These are phyloP conservation scores for Podospora appendiculata DNA, from an alignment of 495 filamentous ascomycete species.

Conservation along the genomic window DNA sequence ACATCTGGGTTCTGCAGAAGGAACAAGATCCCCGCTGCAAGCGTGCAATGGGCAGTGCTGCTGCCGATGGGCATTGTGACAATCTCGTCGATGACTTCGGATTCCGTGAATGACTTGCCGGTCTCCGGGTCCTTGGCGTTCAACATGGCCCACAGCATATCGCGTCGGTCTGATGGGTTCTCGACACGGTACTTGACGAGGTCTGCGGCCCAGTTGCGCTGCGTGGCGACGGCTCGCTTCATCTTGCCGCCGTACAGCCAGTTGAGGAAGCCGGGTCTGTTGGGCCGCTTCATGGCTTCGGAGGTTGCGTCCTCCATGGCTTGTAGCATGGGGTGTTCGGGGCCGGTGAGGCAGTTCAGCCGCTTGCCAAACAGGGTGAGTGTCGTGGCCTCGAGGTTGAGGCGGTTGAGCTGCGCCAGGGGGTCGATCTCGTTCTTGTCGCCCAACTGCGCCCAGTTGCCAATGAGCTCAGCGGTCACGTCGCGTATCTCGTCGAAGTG, in stretches of 20 bases:
- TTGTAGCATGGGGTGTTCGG: constrained; percentile 54
- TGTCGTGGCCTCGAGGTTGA: constrained; percentile 63
- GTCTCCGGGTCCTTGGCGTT: constrained; percentile 58
- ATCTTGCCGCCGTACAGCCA: constrained; percentile 49
- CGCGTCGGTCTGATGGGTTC: constrained; percentile 53
- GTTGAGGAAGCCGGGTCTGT: constrained; percentile 47
- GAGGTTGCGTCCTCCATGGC: constrained; percentile 58
- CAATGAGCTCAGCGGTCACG: constrained; percentile 54
- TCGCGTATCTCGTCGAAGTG: constrained; percentile 64
- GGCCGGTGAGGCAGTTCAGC: constrained; percentile 57
- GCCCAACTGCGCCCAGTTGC: constrained; percentile 59
- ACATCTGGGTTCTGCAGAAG: constrained; percentile 54
- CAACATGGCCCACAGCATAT: constrained; percentile 62
- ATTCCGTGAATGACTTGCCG: constrained; percentile 48
- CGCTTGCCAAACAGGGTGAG: constrained; percentile 56
- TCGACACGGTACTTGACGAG: constrained; percentile 49
- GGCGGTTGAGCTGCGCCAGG: constrained; percentile 58
- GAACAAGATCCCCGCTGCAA: constrained; percentile 50
- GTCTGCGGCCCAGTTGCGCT: constrained; percentile 48
- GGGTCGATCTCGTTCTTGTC: constrained; percentile 43
- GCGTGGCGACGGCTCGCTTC: constrained; percentile 42
- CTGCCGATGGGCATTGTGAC: constrained; percentile 47
- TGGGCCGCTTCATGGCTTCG: constrained; percentile 48
- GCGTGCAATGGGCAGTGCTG: constrained; percentile 38
- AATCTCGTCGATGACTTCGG: constrained; percentile 61